A percentile compares a stretch with the other conserved stretches of the same genome.
phyloP scores from a whole-genome alignment of 2,329 filamentous ascomycete species.

The Colletotrichum sp. region DNA sequence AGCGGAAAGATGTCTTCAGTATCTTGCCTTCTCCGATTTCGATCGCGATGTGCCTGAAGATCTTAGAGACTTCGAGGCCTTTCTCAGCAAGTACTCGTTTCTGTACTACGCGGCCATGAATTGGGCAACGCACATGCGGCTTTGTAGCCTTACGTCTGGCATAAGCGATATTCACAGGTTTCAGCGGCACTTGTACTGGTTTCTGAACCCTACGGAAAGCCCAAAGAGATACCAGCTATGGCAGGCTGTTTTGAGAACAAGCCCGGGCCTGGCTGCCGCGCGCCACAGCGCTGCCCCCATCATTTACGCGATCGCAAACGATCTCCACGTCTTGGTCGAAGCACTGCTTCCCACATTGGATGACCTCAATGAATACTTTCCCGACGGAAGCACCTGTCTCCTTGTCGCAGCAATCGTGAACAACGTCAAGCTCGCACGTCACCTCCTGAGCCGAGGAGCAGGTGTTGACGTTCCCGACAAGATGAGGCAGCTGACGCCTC shows the following conservation, averaged over 20 bases:
- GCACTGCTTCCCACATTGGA: fast-evolving
- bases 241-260: too few relatives aligned
- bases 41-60: too few relatives aligned
- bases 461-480: background rate
- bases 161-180: too few relatives aligned
- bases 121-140: too few relatives aligned
- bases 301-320: fast-evolving
- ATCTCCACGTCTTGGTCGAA: background rate
- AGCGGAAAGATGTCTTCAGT: background rate
- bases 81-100: too few relatives aligned
- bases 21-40: background rate
- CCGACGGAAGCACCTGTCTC: background rate
- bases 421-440: fast-evolving
- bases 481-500: background rate
- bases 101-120: background rate
- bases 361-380: fast-evolving
- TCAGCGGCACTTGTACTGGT: too few relatives aligned
- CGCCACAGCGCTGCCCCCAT: fast-evolving
- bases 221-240: too few relatives aligned
- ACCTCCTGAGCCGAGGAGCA: fast-evolving
- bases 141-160: too few relatives aligned
- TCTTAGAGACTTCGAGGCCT: too few relatives aligned
- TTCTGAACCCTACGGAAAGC: too few relatives aligned
- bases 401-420: fast-evolving
- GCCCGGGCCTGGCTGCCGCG: fast-evolving